phyloP scores from a whole-genome alignment of 2,329 filamentous ascomycete genomes.

The Calonectria henricotiae region DNA sequence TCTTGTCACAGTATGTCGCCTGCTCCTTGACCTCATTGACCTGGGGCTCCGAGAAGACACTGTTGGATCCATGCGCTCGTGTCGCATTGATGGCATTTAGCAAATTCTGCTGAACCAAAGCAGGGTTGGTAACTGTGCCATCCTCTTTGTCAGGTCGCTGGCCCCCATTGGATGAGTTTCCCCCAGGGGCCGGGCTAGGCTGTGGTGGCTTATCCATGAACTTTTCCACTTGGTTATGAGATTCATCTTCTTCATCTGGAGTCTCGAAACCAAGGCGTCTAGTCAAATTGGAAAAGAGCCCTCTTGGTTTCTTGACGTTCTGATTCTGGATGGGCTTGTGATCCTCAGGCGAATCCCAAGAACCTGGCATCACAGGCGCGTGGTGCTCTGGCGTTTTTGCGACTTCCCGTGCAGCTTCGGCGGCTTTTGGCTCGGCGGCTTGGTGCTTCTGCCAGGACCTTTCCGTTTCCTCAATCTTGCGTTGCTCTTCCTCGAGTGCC shows the following conservation, averaged over 20 bases:
- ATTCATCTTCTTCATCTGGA: conserved; percentile 61
- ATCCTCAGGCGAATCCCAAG: conserved; percentile 79
- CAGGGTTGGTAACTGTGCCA: conserved; percentile 73
- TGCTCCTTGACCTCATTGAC: conserved; percentile 85
- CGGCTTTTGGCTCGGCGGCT: conserved; percentile 57
- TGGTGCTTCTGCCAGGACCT: conserved; percentile 60
- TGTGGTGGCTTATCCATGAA: conserved; percentile 60
- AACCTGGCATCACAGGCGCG: conserved; percentile 77
- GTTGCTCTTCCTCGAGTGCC: conserved; percentile 81
- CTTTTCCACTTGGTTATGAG: conserved; percentile 62
- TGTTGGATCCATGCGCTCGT: conserved; percentile 81
- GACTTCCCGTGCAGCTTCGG: conserved; percentile 59
- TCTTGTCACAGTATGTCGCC: conserved; percentile 88
- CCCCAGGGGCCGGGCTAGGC: conserved; percentile 40
- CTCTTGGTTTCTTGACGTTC: conserved; percentile 64
- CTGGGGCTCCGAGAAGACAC: conserved; percentile 81
- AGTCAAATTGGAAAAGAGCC: conserved; percentile 79
- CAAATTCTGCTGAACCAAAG: conserved; percentile 79
- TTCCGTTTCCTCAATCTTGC: conserved; percentile 74
- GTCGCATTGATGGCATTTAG: conserved; percentile 85
- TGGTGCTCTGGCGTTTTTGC: conserved; percentile 62
- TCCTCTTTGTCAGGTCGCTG: conserved; percentile 59
- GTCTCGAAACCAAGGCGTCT: conserved; percentile 79
- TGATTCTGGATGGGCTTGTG: conserved; percentile 55
- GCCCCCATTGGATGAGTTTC: conserved; percentile 39